Evolutionary conservation across 2,329 filamentous ascomycete species (phyloP), one percentile per base, ranked within the genome.

Genomic region (Beauveria rudraprayagi): DNA sequence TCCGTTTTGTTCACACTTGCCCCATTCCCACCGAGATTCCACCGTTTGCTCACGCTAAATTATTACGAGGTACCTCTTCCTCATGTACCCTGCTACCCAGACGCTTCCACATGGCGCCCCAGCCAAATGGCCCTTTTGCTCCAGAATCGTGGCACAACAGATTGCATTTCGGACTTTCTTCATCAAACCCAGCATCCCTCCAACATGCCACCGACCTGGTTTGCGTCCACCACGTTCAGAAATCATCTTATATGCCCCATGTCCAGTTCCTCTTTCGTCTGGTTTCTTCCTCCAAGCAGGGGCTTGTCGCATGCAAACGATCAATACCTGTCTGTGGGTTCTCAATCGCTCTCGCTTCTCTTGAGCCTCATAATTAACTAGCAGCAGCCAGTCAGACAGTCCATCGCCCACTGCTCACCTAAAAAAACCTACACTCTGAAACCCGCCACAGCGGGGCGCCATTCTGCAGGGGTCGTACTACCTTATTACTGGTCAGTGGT

Each of bases 401-500:
- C 16, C 37, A 19, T 43, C 34, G 7, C 6, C 46, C 46, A 16
- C 41, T 40, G 40, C 22, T 28, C 48, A 40, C 34, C 24, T 40
- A 30, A 14, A 40, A 50, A 61, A 22, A 22, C 43, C 7, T 3
- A n/a, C n/a, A 47, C 50, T 47, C 58, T 61, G 58, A 61, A 61
- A 61, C 58, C 58, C 28, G 58, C 58, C 58, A 61, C 58, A 56
- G 58, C 58, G 58, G 58, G 55, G 58, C 11, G 41, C 28, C 17
- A 11, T 60, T 14, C 40, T 47, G 46, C 58, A 60, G 58, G 58
- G 50, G 50, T 48, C 14, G 11, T 16, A 3, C 34, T 6, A 37
- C 34, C 34, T 14, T 37, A 37, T 37, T 37, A 37, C 11, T 37
- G 34, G 34, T 22, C 22, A 22, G 22, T 22, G 22, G 22, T 22